Base-by-base conservation (phyloP, 768 basidiomycete genomes). In the Gautieria morchelliformis region DNA sequence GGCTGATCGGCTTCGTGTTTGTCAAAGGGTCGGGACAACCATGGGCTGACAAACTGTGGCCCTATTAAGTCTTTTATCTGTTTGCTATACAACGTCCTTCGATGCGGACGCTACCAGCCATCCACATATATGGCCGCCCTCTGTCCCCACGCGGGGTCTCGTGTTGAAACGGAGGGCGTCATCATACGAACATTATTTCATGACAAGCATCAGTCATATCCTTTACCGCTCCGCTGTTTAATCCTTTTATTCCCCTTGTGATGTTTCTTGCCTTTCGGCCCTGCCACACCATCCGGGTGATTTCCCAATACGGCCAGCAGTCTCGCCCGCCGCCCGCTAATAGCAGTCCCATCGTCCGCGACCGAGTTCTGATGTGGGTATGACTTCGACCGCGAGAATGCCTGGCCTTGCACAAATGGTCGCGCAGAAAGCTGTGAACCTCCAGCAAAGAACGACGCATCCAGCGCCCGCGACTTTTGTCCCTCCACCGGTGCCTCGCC, bases 151-250 rank as follows among this genome's bases (percentile, higher is more conserved):
- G n/a, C n/a, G n/a, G n/a, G n/a, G n/a, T n/a, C n/a, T n/a, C n/a
- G n/a, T n/a, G n/a, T n/a, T n/a, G n/a, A n/a, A n/a, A n/a, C n/a
- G n/a, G n/a, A n/a, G n/a, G n/a, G n/a, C n/a, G n/a, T n/a, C n/a
- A n/a, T n/a, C n/a, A n/a, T n/a, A n/a, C n/a, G n/a, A n/a, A n/a
- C n/a, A n/a, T n/a, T 27, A 27, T 27, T 27, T 27, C 27, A 27
- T 27, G 27, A 27, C 27, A 27, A 27, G 27, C 27, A 27, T 49
- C 48, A 80, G 68, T 96, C 95, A 64, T 97, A 98, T 22, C 95
- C 95, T 65, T 82, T 87, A 14, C 95, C 95, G 66, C 91, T 93
- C 60, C 95, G 76, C 70, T 94, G 88, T 72, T 98, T 98, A 49
- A 80, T 80, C 49, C 84, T 72, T 66, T 87, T 85, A 71, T 77